phyloP scores from a whole-genome alignment of 805 yeast species.

The Yarrowia sp. region DNA sequence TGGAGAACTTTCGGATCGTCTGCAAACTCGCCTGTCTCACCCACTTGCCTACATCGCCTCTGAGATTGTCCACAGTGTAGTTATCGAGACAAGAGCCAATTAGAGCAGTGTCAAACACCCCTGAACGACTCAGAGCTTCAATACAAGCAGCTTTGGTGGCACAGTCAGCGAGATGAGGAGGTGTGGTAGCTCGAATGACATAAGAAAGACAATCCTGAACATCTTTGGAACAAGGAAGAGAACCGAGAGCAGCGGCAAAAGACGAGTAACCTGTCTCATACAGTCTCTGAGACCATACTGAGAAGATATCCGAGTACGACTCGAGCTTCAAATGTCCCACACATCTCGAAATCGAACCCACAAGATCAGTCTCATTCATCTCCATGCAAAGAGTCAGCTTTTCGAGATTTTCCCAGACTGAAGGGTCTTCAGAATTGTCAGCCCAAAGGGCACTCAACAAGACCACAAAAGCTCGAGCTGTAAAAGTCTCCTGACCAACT shows the following conservation, averaged over 20 bases:
- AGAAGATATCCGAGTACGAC: constrained; percentile 16
- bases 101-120: constrained; percentile 41
- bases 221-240: background rate
- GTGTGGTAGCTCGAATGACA: constrained; percentile 3
- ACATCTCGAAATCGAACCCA: background rate
- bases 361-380: constrained; percentile 9
- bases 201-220: constrained; percentile 2
- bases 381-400: constrained; percentile 14
- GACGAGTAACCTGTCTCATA: constrained; percentile 10
- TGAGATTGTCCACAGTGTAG: constrained; percentile 69
- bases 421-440: background rate
- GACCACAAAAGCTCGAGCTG: constrained; percentile 10
- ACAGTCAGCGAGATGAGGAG: constrained; percentile 7
- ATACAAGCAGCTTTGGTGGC: constrained; percentile 40
- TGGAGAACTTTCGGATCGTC: constrained; percentile 47
- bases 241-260: constrained; percentile 21
- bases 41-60: constrained; percentile 92
- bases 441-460: constrained; percentile 1
- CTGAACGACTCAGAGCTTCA: constrained; percentile 43
- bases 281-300: constrained; percentile 31
- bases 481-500: constrained; percentile 15
- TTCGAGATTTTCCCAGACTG: background rate
- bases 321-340: constrained; percentile 5
- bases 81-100: constrained; percentile 61
- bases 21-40: constrained; percentile 62